Conservation (phyloP, 108 stramenopile genomes). For the Halocafeteria seosinensis region DNA sequence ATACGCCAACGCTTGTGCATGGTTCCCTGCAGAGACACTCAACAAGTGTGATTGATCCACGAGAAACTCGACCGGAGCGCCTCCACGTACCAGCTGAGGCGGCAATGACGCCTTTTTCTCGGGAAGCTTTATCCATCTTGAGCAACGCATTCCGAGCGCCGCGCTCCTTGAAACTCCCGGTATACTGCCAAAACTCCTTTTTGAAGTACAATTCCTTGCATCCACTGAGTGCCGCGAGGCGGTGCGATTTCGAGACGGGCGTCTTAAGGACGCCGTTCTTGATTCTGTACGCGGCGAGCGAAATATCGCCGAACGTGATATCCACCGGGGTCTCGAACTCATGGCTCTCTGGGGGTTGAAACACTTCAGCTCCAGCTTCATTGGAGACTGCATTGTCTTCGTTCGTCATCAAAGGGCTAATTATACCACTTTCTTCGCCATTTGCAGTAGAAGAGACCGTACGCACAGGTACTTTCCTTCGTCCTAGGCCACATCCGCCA, state of each 20-base stretch:
- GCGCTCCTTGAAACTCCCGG: slow-evolving; percentile 70
- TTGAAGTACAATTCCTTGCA: background rate
- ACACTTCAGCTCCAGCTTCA: too few species aligned
- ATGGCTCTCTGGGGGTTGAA: background rate
- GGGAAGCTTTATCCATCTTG: slow-evolving; percentile 30
- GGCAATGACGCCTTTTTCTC: slow-evolving; percentile 60
- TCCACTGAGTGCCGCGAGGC: background rate
- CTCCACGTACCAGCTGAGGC: slow-evolving; percentile 44
- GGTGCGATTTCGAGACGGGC: background rate
- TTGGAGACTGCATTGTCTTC: too few species aligned
- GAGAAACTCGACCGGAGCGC: slow-evolving; percentile 5
- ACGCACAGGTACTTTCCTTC: too few species aligned
- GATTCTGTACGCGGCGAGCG: background rate
- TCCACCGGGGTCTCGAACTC: background rate
- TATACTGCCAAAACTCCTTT: background rate
- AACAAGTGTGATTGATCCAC: background rate
- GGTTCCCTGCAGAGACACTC: slow-evolving; percentile 56
- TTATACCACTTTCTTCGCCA: too few species aligned
- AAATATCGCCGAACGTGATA: background rate
- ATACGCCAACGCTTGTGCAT: slow-evolving; percentile 74
- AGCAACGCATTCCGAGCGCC: slow-evolving; percentile 82
- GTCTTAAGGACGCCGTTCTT: background rate
- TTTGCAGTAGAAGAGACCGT: too few species aligned
- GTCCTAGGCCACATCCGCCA: too few species aligned
- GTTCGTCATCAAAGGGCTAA: too few species aligned